Conservation (phyloP, 495 filamentous ascomycete species). For the Usnea hakonensis region DNA sequence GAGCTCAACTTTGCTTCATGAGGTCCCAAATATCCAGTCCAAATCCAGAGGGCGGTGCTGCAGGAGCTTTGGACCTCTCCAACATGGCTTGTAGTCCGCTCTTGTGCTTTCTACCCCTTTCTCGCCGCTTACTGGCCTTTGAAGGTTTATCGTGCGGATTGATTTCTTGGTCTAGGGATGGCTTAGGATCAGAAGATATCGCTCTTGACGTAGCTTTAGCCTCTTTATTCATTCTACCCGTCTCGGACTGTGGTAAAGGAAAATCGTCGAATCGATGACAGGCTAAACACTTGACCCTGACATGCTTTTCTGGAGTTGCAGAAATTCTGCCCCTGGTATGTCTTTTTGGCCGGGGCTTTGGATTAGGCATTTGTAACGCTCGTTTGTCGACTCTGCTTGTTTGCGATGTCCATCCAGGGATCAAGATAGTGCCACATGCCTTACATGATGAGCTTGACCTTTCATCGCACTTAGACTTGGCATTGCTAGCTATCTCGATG, state of each 20-base stretch:
- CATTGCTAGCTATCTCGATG: background rate
- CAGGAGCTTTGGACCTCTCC: slow-evolving; percentile 41
- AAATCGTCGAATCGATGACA: slow-evolving; percentile 14
- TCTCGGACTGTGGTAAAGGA: background rate
- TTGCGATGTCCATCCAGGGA: slow-evolving; percentile 12
- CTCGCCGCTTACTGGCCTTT: slow-evolving; percentile 49
- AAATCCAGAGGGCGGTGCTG: slow-evolving; percentile 27
- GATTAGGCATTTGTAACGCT: background rate
- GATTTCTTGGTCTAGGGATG: background rate
- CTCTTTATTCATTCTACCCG: background rate
- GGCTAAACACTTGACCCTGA: slow-evolving; percentile 13
- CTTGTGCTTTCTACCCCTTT: slow-evolving; percentile 48
- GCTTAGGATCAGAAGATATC: background rate
- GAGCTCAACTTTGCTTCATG: slow-evolving; percentile 35
- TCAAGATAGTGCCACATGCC: slow-evolving; percentile 19
- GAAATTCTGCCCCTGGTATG: background rate
- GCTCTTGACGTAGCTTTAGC: background rate
- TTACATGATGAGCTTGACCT: slow-evolving; percentile 1
- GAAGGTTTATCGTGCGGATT: slow-evolving; percentile 9
- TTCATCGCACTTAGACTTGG: background rate
- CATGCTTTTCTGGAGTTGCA: background rate
- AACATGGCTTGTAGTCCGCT: slow-evolving; percentile 51
- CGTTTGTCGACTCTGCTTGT: background rate
- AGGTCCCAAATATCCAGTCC: slow-evolving; percentile 52
- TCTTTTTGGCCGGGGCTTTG: background rate